A percentile compares a stretch with the other conserved stretches of the same genome.
These are phyloP conservation scores for Phytophthora crassamura DNA, from an alignment of 352 stramenopile species.

Conservation along the genomic window DNA sequence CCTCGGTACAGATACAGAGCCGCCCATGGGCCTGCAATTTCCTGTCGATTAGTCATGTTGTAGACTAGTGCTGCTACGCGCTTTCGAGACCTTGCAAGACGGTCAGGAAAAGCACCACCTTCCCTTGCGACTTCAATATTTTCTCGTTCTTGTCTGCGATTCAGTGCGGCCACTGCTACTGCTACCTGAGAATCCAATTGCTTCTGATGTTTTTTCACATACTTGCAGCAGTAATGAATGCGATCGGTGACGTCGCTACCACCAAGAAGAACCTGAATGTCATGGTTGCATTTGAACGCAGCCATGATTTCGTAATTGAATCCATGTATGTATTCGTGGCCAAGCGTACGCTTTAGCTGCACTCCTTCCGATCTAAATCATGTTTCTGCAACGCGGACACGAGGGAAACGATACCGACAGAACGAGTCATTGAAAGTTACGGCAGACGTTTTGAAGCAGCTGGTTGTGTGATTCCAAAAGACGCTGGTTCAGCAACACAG, in stretches of 20 bases:
- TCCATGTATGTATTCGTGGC: conserved; percentile 4
- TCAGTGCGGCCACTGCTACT: no score
- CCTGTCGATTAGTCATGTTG: no score
- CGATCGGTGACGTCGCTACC: background rate
- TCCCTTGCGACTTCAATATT: no score
- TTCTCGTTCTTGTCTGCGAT: no score
- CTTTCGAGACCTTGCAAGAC: no score
- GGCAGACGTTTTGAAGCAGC: background rate
- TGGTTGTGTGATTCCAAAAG: background rate
- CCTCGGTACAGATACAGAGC: no score
- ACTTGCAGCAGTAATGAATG: background rate
- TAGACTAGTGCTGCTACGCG: no score
- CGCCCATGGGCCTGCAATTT: no score
- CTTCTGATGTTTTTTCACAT: no score
- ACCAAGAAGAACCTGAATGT: conserved; percentile 1
- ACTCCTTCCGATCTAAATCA: background rate
- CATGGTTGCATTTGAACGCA: background rate
- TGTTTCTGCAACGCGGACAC: background rate
- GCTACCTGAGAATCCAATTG: no score
- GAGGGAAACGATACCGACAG: background rate
- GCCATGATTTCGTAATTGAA: conserved; percentile 16
- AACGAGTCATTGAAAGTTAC: background rate
- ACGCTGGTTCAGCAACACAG: background rate
- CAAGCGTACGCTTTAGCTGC: background rate
- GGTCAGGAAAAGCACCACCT: no score